Conservation (phyloP, 331 rosid species). For the Cydonia oblonga region DNA sequence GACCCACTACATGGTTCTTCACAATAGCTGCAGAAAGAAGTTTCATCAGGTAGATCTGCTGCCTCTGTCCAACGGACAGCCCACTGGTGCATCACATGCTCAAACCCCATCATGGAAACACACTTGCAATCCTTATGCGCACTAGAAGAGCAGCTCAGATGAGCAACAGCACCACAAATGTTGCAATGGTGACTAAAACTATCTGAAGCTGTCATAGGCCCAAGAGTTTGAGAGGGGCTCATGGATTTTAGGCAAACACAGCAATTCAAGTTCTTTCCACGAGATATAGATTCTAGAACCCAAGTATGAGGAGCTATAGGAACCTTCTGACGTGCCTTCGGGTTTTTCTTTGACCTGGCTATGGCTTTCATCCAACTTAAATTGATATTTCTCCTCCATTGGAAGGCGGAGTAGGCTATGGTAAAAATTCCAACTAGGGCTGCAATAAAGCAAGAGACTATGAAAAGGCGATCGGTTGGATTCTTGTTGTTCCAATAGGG, state of each 20-base stretch:
- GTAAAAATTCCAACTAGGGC: constrained; percentile 82
- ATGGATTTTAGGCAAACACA: constrained; percentile 76
- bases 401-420: constrained; percentile 85
- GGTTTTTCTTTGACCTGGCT: constrained; percentile 83
- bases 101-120: constrained; percentile 82
- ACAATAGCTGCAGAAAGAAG: constrained; percentile 77
- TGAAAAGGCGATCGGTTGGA: constrained; percentile 65
- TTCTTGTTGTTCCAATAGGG: constrained; percentile 70
- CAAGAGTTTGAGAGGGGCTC: constrained; percentile 77
- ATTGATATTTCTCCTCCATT: constrained; percentile 94
- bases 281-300: constrained; percentile 68
- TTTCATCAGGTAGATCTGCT: constrained; percentile 78
- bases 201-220: constrained; percentile 70
- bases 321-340: constrained; percentile 61
- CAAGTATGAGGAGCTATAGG: constrained; percentile 73
- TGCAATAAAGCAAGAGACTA: constrained; percentile 59
- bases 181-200: constrained; percentile 68
- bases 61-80: constrained; percentile 93
- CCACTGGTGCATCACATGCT: constrained; percentile 84
- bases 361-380: constrained; percentile 95
- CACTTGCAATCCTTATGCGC: constrained; percentile 93
- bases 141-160: constrained; percentile 68
- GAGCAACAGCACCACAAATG: constrained; percentile 85
- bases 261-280: constrained; percentile 82
- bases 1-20: constrained; percentile 93